phyloP scores from a whole-genome alignment of 192 early-diverging fungal species.

The Umbelopsis vinacea region DNA sequence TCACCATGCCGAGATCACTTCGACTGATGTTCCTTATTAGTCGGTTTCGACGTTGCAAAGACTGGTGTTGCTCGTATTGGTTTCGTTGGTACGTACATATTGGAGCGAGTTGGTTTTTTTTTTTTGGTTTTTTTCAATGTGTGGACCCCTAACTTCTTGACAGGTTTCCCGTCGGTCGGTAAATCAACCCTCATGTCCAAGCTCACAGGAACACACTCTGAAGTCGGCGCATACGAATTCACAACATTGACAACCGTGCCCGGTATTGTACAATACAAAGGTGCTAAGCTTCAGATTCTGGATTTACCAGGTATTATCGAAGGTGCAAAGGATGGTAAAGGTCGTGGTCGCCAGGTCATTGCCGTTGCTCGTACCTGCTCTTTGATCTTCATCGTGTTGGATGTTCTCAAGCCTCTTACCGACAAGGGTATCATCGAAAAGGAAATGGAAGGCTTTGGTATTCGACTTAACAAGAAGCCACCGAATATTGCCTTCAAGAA shows the following conservation, averaged over 20 bases:
- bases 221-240: slow-evolving; percentile 97
- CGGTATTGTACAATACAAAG: slow-evolving; percentile 95
- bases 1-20: not conserved
- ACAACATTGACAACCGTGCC: slow-evolving; percentile 99
- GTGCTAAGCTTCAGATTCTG: slow-evolving; percentile 98
- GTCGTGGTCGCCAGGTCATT: slow-evolving; percentile 82
- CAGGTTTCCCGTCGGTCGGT: slow-evolving; percentile 96
- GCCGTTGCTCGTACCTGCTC: slow-evolving; percentile 95
- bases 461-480: slow-evolving; percentile 95
- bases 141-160: not conserved
- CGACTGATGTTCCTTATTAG: slow-evolving; percentile 32
- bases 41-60: slow-evolving; percentile 98
- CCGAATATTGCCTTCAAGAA: slow-evolving; percentile 95
- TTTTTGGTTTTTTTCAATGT: too few relatives aligned
- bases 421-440: slow-evolving; percentile 95
- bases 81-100: slow-evolving; percentile 63
- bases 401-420: slow-evolving; percentile 95
- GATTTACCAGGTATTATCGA: slow-evolving; percentile 99
- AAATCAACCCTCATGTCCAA: slow-evolving; percentile 98
- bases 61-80: slow-evolving; percentile 99
- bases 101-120: too few relatives aligned
- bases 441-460: slow-evolving; percentile 97
- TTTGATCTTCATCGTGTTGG: slow-evolving; percentile 94
- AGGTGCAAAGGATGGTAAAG: slow-evolving; percentile 99
- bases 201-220: slow-evolving; percentile 94